Conservation (phyloP, 768 basidiomycete species). For the Podaxis sp. region DNA sequence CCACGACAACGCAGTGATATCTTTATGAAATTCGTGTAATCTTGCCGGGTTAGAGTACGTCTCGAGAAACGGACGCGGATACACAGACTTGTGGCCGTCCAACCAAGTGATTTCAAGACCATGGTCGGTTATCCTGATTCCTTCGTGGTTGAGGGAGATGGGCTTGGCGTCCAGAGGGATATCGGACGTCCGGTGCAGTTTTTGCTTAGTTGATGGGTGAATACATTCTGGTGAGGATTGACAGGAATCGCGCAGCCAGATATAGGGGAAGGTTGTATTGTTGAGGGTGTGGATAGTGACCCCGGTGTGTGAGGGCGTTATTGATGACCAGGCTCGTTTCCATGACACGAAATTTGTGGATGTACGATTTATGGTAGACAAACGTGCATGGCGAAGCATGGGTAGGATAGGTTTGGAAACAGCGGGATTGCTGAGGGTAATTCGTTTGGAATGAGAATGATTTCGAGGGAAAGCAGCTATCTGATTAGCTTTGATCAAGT, state of each 20-base stretch:
- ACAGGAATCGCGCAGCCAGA: conserved; percentile 87
- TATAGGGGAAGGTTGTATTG: conserved; percentile 49
- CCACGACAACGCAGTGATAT: conserved; percentile 38
- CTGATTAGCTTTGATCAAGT: too few species aligned
- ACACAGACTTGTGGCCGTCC: conserved; percentile 59
- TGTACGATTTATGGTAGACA: too few species aligned
- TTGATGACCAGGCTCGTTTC: conserved; percentile 24
- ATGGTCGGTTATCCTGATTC: conserved; percentile 34
- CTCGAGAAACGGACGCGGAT: conserved; percentile 41
- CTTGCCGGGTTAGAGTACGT: conserved; percentile 36
- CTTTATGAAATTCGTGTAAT: conserved; percentile 42
- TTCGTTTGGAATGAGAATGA: too few species aligned
- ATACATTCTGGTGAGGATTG: conserved; percentile 49
- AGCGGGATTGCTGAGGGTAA: too few species aligned
- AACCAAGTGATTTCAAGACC: conserved; percentile 51
- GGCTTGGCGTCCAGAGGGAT: conserved; percentile 49
- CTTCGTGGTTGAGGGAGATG: conserved; percentile 24
- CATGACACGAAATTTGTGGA: neutral
- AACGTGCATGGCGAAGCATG: too few species aligned
- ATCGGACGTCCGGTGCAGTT: conserved; percentile 68
- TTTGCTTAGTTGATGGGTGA: conserved; percentile 77
- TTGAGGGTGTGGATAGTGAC: conserved; percentile 37
- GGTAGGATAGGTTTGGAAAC: too few species aligned
- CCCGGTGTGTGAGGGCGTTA: conserved; percentile 21
- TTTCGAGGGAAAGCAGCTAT: too few species aligned